Base-by-base conservation (phyloP, 1,284 basidiomycete species). In the Boletus hoseneyae region DNA sequence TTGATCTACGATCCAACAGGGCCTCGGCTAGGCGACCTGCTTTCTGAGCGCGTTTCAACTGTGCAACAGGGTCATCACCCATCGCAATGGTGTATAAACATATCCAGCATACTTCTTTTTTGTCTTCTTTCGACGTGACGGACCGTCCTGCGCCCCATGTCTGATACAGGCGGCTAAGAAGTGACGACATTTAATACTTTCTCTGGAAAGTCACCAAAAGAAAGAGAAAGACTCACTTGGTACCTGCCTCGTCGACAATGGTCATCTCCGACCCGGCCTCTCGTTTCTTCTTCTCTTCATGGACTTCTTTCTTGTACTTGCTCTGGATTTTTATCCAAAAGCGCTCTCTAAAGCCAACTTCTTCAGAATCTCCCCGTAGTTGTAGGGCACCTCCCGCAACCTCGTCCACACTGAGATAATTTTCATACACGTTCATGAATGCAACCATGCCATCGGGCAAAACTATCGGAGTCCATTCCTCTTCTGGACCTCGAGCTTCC, bases 301-400 rank as follows among this genome's bases (percentile, higher is more conserved):
- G 75, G 5, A 90, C 91, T 66, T 96, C 93, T 61, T 82, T 80
- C 71, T 94, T 87, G 70, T 90, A 95, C 65, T 92, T 91, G 69
- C 79, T 83, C 72, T 97, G 93, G 42, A 96, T 86, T 71, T 93
- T 93, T 48, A 95, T 81, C 79, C 83, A 87, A 66, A 93, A 92
- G 12, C 85, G 75, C 63, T 95, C 92, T 36, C 75, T 73, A 57
- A 91, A 91, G 5, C 88, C 91, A 15, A 87, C 80, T 54, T 82
- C 80, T 42, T 93, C 90, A 53, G 83, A 86, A 63, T 96, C 93
- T 12, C 86, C 90, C 45, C 93, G 76, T 18, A 97, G 69, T 53
- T 87, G 79, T 40, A 92, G 64, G 47, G 80, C 67, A 2, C 90
- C 90, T 16, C 90, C 91, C 12, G 90, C 90, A 33, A 89, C 81